These are phyloP conservation scores for Nakazawaea ishiwadae DNA, from an alignment of 805 yeast genomes.

Conservation along the genomic window DNA sequence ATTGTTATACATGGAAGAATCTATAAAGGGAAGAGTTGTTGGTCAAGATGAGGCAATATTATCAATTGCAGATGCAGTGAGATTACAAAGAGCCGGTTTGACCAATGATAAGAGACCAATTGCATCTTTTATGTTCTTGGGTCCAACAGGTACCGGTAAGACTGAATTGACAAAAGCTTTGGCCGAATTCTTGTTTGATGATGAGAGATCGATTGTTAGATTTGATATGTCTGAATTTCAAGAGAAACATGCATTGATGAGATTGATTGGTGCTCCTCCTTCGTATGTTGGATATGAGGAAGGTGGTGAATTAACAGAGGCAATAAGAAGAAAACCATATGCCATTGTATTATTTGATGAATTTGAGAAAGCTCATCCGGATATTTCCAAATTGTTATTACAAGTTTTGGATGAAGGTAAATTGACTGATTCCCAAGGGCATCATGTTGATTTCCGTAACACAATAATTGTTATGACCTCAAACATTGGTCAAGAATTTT, in stretches of 20 bases:
- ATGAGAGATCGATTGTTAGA: slow-evolving; percentile 79
- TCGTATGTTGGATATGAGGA: slow-evolving; percentile 97
- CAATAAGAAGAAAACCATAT: slow-evolving; percentile 92
- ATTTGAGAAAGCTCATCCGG: slow-evolving; percentile 95
- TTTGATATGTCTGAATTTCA: slow-evolving; percentile 99
- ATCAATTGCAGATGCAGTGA: slow-evolving; percentile 89
- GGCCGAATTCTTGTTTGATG: slow-evolving; percentile 89
- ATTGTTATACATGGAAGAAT: slow-evolving; percentile 79
- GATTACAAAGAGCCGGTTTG: slow-evolving; percentile 93
- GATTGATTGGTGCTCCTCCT: slow-evolving; percentile 96
- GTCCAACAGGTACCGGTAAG: slow-evolving; percentile 99
- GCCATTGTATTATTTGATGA: slow-evolving; percentile 92
- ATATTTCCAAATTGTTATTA: slow-evolving; percentile 81
- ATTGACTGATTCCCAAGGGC: slow-evolving; percentile 92
- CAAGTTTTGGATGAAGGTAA: slow-evolving; percentile 96
- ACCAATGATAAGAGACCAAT: slow-evolving; percentile 94
- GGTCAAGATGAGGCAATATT: slow-evolving; percentile 96
- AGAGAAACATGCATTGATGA: slow-evolving; percentile 85
- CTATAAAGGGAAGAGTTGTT: slow-evolving; percentile 71
- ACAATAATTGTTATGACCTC: slow-evolving; percentile 96
- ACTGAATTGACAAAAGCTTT: slow-evolving; percentile 91
- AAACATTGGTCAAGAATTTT: slow-evolving; percentile 89
- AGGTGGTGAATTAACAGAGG: slow-evolving; percentile 95
- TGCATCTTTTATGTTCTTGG: slow-evolving; percentile 93
- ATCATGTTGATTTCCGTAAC: slow-evolving; percentile 89